Evolutionary conservation across 1,284 basidiomycete genomes (phyloP), one percentile per base, ranked within the genome.

Genomic region (Cutaneotrichosporon cutaneum): DNA sequence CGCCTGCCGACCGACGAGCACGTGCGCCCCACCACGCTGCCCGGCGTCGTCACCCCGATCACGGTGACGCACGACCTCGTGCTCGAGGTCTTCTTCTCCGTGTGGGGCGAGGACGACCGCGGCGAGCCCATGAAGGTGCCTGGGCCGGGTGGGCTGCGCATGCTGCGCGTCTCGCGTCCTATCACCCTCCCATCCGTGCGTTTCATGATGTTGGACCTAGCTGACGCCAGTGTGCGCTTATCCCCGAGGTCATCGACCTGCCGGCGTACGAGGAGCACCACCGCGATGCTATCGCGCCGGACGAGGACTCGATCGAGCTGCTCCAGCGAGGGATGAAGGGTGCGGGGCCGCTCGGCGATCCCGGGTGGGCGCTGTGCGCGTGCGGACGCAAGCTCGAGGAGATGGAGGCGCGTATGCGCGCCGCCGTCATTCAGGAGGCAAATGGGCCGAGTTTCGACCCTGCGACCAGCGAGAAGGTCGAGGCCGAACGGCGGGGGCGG

Each of bases 1-100:
- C 59, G 72, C 21, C 58, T 76, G 60, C 74, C 74, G 3, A 69
- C 72, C 44, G 74, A 76, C 63, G 70, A 70, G 14, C 65, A 64
- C 18, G 70, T 65, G 4, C 59, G 74, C 11, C 74, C 74, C 4
- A 69, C 72, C 6, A 76, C 74, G 9, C 58, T 72, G 45, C 62
- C 65, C 8, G 69, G 64, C 1, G 56, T 63, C 24, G 72, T 77
- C 55, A 78, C 78, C 11, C 78, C 78, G 0, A 74, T 80, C 30
- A 62, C 70, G n/a, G 76, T 80, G 4, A 59, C 60, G 1, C 78
- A 80, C 60, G 65, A 74, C 22, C 56, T 78, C 24, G 57, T 70
- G 3, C 60, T 78, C 11, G 75, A 80, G 48, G 69, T 78, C n/a
- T 78, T 73, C 65, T 80, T 77, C 62, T 74, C 73, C 2, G 64